These are phyloP conservation scores for Ceratocystis colombiana DNA, from an alignment of 2,329 filamentous ascomycete species.

Conservation along the genomic window DNA sequence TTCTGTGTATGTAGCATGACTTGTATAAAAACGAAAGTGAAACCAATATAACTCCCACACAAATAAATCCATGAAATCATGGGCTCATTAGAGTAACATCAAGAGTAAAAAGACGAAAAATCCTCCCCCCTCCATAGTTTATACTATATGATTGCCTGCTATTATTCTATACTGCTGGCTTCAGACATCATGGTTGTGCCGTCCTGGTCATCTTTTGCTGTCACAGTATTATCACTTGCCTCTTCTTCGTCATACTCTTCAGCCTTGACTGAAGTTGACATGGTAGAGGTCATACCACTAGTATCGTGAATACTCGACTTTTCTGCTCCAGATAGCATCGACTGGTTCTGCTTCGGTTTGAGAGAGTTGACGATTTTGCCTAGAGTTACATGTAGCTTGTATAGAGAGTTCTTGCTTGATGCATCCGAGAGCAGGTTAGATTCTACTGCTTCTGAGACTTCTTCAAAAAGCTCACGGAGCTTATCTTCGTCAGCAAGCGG, in stretches of 20 bases:
- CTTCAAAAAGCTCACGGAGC: constrained; percentile 47
- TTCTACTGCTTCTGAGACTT: constrained; percentile 54
- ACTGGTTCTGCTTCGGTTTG: constrained; percentile 39
- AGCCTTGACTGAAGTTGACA: constrained; percentile 9
- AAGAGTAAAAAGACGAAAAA: background rate
- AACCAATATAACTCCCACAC: constrained; percentile 13
- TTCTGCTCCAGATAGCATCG: constrained; percentile 27
- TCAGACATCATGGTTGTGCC: constrained; percentile 20
- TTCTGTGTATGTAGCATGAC: background rate
- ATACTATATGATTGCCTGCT: background rate
- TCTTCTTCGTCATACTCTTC: constrained; percentile 22
- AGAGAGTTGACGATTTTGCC: constrained; percentile 57
- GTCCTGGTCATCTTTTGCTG: constrained; percentile 15
- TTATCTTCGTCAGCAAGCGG: constrained; percentile 52
- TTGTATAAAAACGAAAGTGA: constrained; percentile 14
- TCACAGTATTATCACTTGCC: constrained; percentile 21
- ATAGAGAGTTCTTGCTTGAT: constrained; percentile 52
- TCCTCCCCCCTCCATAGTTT: background rate
- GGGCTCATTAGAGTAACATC: background rate
- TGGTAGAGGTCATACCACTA: constrained; percentile 6
- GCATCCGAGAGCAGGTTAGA: constrained; percentile 50
- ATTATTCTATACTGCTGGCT: constrained; percentile 21
- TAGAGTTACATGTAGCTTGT: constrained; percentile 57
- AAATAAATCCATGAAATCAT: constrained; percentile 18
- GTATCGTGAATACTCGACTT: constrained; percentile 14